phyloP scores from a whole-genome alignment of 2,329 filamentous ascomycete genomes.

The Fusarium tuaranense region DNA sequence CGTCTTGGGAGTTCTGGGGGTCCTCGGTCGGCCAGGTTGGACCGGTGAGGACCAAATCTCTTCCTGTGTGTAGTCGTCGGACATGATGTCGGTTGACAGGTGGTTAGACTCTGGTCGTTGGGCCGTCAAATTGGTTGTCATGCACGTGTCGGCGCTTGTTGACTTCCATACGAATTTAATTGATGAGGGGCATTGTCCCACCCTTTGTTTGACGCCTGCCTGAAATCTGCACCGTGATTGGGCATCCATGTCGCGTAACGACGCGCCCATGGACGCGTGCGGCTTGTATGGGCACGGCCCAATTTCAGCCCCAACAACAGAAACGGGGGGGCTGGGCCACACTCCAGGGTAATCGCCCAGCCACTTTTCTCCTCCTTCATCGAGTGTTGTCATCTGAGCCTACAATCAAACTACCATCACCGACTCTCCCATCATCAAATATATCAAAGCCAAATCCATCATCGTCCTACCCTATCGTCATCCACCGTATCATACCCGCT shows the following conservation, averaged over 20 bases:
- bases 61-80: constrained; percentile 60
- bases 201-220: constrained; percentile 21
- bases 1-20: constrained; percentile 60
- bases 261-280: constrained; percentile 46
- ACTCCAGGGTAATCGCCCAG: constrained; percentile 46
- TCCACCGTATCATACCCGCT: constrained; percentile 2
- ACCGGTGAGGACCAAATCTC: constrained; percentile 61
- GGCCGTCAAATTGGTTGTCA: neutral
- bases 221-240: constrained; percentile 39
- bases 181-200: constrained; percentile 39
- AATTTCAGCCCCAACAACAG: constrained; percentile 19
- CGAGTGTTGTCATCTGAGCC: constrained; percentile 40
- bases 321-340: constrained; percentile 43
- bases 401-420: constrained; percentile 42
- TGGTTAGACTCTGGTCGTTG: neutral
- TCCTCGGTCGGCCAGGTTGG: constrained; percentile 47
- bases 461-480: constrained; percentile 24
- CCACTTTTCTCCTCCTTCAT: constrained; percentile 41
- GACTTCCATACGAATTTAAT: constrained; percentile 30
- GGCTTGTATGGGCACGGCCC: constrained; percentile 33
- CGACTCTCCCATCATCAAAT: constrained; percentile 39
- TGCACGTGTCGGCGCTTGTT: constrained; percentile 32
- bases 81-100: constrained; percentile 50
- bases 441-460: constrained; percentile 40
- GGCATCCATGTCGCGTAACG: constrained; percentile 43